Evolutionary conservation across 2,329 filamentous ascomycete genomes (phyloP).

Genomic region (Alternaria alternata): DNA sequence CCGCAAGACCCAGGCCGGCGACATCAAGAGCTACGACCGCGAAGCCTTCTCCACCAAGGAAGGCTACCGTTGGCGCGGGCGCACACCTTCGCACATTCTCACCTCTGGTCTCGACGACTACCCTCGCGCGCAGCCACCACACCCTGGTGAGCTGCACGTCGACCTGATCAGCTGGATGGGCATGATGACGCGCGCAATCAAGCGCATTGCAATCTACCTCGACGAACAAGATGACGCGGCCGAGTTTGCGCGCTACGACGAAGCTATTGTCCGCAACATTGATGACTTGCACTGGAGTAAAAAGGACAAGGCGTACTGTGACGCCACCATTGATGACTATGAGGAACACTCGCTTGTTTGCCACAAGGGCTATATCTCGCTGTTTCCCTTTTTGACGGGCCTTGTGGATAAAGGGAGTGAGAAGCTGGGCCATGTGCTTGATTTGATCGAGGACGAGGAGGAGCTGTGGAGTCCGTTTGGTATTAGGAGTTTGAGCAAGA

Average conservation of each 20-base stretch:
- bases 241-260: slow-evolving; percentile 74
- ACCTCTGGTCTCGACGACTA: slow-evolving; percentile 97
- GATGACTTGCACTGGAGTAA: slow-evolving; percentile 94
- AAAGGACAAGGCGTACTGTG: slow-evolving; percentile 83
- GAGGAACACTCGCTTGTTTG: slow-evolving; percentile 91
- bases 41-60: slow-evolving; percentile 89
- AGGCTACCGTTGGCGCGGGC: slow-evolving; percentile 93
- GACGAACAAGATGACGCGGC: slow-evolving; percentile 77
- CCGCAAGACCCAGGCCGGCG: slow-evolving; percentile 86
- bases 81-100: slow-evolving; percentile 84
- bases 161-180: slow-evolving; percentile 97
- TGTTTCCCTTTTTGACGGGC: slow-evolving; percentile 91
- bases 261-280: slow-evolving; percentile 83
- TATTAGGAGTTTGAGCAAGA: slow-evolving; percentile 87
- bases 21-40: slow-evolving; percentile 90
- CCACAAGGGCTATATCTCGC: slow-evolving; percentile 94
- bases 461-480: slow-evolving; percentile 91
- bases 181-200: slow-evolving; percentile 89
- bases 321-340: slow-evolving; percentile 93
- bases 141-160: slow-evolving; percentile 93
- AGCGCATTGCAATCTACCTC: slow-evolving; percentile 79
- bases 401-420: slow-evolving; percentile 77
- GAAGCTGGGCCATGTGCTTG: slow-evolving; percentile 76
- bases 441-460: slow-evolving; percentile 79
- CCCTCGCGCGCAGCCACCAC: slow-evolving; percentile 89